A percentile compares a stretch with the other conserved stretches of the same genome.
These are phyloP conservation scores for Populus hybrid DNA, from an alignment of 441 rosid genomes.

Conservation along the genomic window DNA sequence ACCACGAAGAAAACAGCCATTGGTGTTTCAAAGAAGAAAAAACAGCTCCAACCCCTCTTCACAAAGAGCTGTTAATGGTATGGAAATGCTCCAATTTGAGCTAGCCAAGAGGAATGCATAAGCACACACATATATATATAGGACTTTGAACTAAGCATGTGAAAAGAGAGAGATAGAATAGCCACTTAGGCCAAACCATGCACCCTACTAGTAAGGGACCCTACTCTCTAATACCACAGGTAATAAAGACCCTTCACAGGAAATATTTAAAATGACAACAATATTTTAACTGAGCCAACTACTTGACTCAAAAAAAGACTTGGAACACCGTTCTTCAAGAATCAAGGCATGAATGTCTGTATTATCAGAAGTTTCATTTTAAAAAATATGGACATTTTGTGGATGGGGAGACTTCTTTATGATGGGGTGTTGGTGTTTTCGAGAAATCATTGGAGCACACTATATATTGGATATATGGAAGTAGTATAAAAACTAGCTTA, in stretches of 20 bases:
- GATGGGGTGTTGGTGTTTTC: constrained; percentile 21
- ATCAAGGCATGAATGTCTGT: constrained; percentile 48
- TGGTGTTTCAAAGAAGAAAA: constrained; percentile 22
- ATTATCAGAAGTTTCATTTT: constrained; percentile 17
- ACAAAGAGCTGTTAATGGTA: constrained; percentile 24
- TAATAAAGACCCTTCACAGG: constrained; percentile 24
- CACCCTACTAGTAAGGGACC: constrained; percentile 39
- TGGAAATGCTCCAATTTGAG: constrained; percentile 31
- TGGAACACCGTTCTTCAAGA: constrained; percentile 30
- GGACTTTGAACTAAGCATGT: constrained; percentile 10
- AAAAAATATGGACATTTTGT: constrained; percentile 7
- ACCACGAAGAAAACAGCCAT: constrained; percentile 63
- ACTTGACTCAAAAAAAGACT: constrained; percentile 24
- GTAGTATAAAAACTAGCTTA: constrained; percentile 23
- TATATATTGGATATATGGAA: neutral
- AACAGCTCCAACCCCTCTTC: constrained; percentile 21
- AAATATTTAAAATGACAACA: constrained; percentile 13
- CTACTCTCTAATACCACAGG: constrained; percentile 24
- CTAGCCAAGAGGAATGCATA: constrained; percentile 26
- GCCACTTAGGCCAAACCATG: constrained; percentile 45
- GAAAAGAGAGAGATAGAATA: constrained; percentile 18
- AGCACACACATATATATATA: constrained; percentile 27
- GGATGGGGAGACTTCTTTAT: constrained; percentile 22
- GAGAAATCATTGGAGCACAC: constrained; percentile 40
- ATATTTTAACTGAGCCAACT: constrained; percentile 11